Evolutionary conservation across 306 rosid species (phyloP), one percentile per base, ranked within the genome.

Genomic region (Inga oerstediana): DNA sequence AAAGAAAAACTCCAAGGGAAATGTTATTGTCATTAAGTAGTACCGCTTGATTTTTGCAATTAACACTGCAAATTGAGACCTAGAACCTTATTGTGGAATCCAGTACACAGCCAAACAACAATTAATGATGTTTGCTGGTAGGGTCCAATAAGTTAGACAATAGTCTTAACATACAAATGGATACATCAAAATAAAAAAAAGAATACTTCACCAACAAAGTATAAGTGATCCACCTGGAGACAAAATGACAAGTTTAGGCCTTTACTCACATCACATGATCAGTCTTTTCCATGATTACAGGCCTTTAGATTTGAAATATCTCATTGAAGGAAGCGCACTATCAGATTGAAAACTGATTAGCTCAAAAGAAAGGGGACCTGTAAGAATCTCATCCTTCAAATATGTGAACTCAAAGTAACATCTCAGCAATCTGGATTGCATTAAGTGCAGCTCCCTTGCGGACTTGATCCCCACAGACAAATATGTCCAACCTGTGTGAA

Each of bases 371-470:
- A 10, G 1, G 71, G 7, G 35, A 32, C 71, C 43, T 14, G 43
- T 32, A 30, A 65, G 71, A 32, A 65, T 32, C n/a, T 32, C 41
- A 64, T 64, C 41, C 68, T 64, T 64, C 20, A 64, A 64, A 27
- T 14, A 30, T 64, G 35, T 30, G 37, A 61, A 61, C 68, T 61
- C 17, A 64, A 12, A 64, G 69, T 30, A 64, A 27, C 69, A 64
- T 64, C 69, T 64, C 69, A 27, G 69, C 69, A 11, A 64, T 64
- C 39, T 64, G 69, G 39, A 97, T 87, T 39, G 99, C 99, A 75
- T 97, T 97, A 75, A 97, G 97, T 24, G 98, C 99, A 66, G 98
- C 99, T 67, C 99, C 98, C 87, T 97, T 97, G 75, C 98, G 99
- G 76, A 97, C 90, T 90, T 97, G 99, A 90, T 97, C 99, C 17